Conservation (phyloP, 164 flowering plant genomes). For the Annona cherimola region DNA sequence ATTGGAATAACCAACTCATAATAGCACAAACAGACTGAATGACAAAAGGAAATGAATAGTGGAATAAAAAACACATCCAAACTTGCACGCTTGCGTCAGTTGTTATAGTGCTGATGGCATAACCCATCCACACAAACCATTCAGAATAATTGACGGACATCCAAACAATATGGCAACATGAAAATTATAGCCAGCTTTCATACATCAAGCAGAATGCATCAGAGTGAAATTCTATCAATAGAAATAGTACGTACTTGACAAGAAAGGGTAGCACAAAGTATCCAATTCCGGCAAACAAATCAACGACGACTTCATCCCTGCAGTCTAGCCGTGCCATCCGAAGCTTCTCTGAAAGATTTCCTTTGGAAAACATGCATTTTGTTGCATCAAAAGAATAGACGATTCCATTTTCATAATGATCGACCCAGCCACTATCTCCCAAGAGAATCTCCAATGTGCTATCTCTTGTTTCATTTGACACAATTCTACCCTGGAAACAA, state of each 20-base stretch:
- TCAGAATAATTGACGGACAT: too few relatives aligned
- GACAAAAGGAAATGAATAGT: too few relatives aligned
- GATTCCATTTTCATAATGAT: slow-evolving; percentile 89
- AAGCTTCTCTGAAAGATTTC: slow-evolving; percentile 92
- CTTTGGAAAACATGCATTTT: slow-evolving; percentile 96
- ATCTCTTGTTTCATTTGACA: slow-evolving; percentile 82
- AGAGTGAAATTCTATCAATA: background rate
- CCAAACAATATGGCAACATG: too few relatives aligned
- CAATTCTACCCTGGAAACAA: slow-evolving; percentile 64
- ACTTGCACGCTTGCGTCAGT: too few relatives aligned
- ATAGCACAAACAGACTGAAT: too few relatives aligned
- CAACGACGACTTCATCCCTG: slow-evolving; percentile 70
- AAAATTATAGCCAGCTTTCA: too few relatives aligned
- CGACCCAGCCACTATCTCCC: slow-evolving; percentile 92
- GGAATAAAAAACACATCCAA: too few relatives aligned
- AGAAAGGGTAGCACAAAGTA: slow-evolving; percentile 89
- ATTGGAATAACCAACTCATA: too few relatives aligned
- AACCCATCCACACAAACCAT: too few relatives aligned
- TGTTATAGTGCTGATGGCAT: too few relatives aligned
- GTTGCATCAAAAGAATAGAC: slow-evolving; percentile 89
- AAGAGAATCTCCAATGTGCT: slow-evolving; percentile 86
- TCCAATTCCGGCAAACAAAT: slow-evolving; percentile 96
- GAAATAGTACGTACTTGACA: slow-evolving; percentile 46
- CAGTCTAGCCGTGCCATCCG: slow-evolving; percentile 72
- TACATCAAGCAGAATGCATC: background rate